Evolutionary conservation across 495 filamentous ascomycete species (phyloP), one percentile per base, ranked within the genome.

Genomic region (Entonaema liquescens): DNA sequence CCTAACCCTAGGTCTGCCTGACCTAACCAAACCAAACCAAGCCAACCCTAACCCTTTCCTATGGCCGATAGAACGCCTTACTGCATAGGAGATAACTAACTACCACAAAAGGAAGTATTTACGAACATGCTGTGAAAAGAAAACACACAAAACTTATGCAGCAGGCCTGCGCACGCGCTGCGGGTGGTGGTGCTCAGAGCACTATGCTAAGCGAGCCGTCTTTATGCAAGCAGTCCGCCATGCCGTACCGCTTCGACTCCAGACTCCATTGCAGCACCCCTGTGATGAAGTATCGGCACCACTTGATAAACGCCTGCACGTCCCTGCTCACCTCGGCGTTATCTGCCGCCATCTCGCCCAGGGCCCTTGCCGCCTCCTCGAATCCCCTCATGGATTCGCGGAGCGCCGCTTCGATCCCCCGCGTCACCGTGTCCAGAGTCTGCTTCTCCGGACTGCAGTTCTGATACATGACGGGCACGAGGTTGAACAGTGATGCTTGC

Each of bases 221-320:
- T 8, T 60, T 53, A 23, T 47, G 42, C 72, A 75, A 47, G 29
- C 72, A 77, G 21, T 77, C 61, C n/a, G 74, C 72, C 74, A 77
- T 77, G 2, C 72, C 72, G 21, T 77, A 77, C 15, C 74, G 69
- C 3, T 49, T 49, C n/a, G 72, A 75, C 44, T 77, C 72, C 8
- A 77, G 31, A 59, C 72, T 77, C 74, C 74, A 75, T 64, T 73
- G 68, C 15, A 71, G 42, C 15, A 77, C 72, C 6, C 72, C 74
- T 1, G 74, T 77, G 55, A 59, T 77, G 60, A 75, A 77, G 55
- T 77, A 68, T 15, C 72, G 72, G 38, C 72, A 73, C 72, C 72
- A 77, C 25, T 71, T 68, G 12, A 77, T 68, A 28, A 66, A 77
- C 6, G 68, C 29, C 7, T 67, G 63, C n/a, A 66, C 61, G 42